Evolutionary conservation across 1,284 basidiomycete species (phyloP), one percentile per base, ranked within the genome.

Genomic region (Vanrija pseudolonga): DNA sequence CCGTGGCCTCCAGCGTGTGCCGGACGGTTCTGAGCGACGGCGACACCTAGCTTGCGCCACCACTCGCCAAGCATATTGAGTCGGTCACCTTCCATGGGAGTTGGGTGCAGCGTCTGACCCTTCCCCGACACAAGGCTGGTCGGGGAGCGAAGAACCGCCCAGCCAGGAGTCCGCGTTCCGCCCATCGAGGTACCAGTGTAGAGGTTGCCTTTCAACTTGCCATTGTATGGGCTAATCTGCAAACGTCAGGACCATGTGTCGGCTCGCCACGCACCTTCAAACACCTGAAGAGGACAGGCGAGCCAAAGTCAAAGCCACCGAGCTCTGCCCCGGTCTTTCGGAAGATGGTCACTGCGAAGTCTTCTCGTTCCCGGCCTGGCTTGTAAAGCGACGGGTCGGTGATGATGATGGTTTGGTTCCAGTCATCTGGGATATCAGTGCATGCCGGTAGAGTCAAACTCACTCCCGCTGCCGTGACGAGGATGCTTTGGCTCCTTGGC

Each of bases 271-370:
- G 2, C 38, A 65, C 65, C 42, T 58, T 64, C 28, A 65, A 22
- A 9, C 44, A 39, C 3, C 66, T 59, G 18, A 69, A 59, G 1
- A 67, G 47, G 1, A 69, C 56, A 3, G 64, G 57, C 20, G 40
- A 41, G 11, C 67, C 65, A 4, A 47, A 19, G 8, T 38, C 24
- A 14, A 65, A 32, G 23, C 42, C 18, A 9, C 26, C 32, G 2
- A 70, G 45, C 7, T 61, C 53, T 7, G 11, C 41, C 17, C 46
- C 44, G 1, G 9, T 40, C 22, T 39, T 50, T 19, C 68, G 56
- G 40, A 69, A 67, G 19, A 71, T 28, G 1, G 65, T 62, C 2
- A 72, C 50, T 0, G 64, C 63, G n/a, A 63, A 46, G 47, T 66
- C 63, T 42, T 72, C 68, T 20, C 45, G 53, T 4, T 20, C 45